Conservation (phyloP, 805 yeast genomes). For the Wickerhamomyces kurtzmanii region DNA sequence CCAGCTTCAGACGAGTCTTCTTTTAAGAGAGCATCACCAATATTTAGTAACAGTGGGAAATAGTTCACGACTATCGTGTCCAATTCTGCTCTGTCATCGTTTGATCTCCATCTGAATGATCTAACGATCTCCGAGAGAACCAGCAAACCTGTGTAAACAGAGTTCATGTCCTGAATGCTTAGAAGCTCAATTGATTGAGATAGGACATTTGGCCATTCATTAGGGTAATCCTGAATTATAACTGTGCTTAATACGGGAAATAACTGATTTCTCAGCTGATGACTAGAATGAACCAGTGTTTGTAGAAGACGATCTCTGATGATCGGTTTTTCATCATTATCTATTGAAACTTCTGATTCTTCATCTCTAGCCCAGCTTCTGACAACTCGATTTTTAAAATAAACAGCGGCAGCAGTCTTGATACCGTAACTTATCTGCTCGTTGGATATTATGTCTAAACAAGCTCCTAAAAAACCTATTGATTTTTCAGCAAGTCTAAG, state of each 20-base stretch:
- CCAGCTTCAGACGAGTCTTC: slow-evolving; percentile 38
- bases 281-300: slow-evolving; percentile 42
- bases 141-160: slow-evolving; percentile 56
- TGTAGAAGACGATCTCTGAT: slow-evolving; percentile 62
- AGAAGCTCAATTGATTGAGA: slow-evolving; percentile 35
- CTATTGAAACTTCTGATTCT: slow-evolving; percentile 28
- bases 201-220: slow-evolving; percentile 44
- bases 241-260: slow-evolving; percentile 45
- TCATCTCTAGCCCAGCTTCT: slow-evolving; percentile 49
- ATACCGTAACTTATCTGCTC: slow-evolving; percentile 39
- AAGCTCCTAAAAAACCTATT: slow-evolving; percentile 75
- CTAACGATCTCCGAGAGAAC: slow-evolving; percentile 63
- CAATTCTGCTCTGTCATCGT: slow-evolving; percentile 39
- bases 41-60: slow-evolving; percentile 56
- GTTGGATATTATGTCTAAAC: slow-evolving; percentile 62
- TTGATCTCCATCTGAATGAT: slow-evolving; percentile 62
- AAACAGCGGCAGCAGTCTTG: slow-evolving; percentile 70
- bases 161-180: slow-evolving; percentile 28
- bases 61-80: slow-evolving; percentile 45
- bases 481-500: slow-evolving; percentile 45
- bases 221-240: slow-evolving; percentile 39
- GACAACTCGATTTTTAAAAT: slow-evolving; percentile 65
- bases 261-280: slow-evolving; percentile 28
- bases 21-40: slow-evolving; percentile 47
- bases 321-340: slow-evolving; percentile 62